Conservation (phyloP, 1,284 basidiomycete genomes). For the Moesziomyces globuligerus region DNA sequence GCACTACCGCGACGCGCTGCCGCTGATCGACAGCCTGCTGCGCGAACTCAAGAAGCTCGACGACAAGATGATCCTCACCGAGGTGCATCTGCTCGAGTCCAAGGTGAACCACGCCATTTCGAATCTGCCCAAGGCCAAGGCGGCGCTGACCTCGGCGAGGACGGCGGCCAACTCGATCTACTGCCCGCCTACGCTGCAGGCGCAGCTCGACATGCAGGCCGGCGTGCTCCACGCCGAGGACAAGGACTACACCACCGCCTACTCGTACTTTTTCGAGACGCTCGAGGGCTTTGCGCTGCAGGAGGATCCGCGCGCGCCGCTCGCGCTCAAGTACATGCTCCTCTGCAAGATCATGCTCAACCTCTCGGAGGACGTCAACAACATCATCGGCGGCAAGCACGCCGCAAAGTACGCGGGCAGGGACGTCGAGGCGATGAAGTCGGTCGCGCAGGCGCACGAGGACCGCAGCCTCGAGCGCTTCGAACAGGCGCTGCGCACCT, state of each 20-base stretch:
- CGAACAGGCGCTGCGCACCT: slow-evolving; percentile 85
- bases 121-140: slow-evolving; percentile 95
- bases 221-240: slow-evolving; percentile 95
- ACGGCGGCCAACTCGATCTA: slow-evolving; percentile 98
- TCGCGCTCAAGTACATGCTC: slow-evolving; percentile 95
- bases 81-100: slow-evolving; percentile 93
- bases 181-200: slow-evolving; percentile 92
- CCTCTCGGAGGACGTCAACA: slow-evolving; percentile 88
- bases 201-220: slow-evolving; percentile 89
- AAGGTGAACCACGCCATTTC: slow-evolving; percentile 88
- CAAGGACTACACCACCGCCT: slow-evolving; percentile 95
- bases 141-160: slow-evolving; percentile 87
- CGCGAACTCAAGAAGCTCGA: slow-evolving; percentile 91
- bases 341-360: slow-evolving; percentile 98
- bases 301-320: slow-evolving; percentile 74
- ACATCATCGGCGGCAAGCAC: slow-evolving; percentile 85
- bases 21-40: slow-evolving; percentile 84
- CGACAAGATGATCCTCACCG: slow-evolving; percentile 97
- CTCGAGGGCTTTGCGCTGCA: slow-evolving; percentile 84
- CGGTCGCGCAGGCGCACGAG: slow-evolving; percentile 91
- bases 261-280: slow-evolving; percentile 97
- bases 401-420: slow-evolving; percentile 81
- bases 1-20: slow-evolving; percentile 81
- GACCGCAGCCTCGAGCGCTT: slow-evolving; percentile 88
- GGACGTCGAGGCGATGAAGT: slow-evolving; percentile 94